Conservation (phyloP, 73 alveolate genomes). For the Breviolum minutum region DNA sequence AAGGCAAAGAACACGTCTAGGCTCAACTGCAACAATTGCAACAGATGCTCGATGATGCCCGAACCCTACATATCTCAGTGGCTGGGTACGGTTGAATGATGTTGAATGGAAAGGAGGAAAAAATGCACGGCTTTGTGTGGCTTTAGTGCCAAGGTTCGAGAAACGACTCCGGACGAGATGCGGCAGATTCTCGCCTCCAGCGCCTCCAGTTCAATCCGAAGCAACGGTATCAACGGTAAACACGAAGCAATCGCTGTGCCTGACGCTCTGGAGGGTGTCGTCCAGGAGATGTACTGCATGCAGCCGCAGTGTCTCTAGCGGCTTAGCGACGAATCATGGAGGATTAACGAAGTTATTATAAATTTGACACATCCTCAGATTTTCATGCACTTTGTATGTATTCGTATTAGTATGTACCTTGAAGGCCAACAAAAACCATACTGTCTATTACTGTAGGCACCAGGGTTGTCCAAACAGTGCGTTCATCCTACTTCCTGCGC, state of each 20-base stretch:
- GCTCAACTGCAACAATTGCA: conserved; percentile 18
- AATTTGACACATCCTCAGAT: too few species aligned
- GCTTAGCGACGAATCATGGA: neutral
- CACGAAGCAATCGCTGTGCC: neutral
- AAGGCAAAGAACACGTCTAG: neutral
- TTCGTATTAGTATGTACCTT: too few species aligned
- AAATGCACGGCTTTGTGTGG: neutral
- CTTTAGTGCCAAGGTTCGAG: neutral
- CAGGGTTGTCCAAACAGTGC: too few species aligned
- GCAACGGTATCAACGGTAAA: too few species aligned
- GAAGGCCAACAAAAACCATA: too few species aligned
- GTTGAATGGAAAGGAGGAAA: too few species aligned
- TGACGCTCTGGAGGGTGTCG: neutral
- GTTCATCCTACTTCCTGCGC: too few species aligned
- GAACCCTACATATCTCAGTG: neutral
- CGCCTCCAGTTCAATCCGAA: neutral
- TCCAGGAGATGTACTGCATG: neutral
- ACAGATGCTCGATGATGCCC: conserved; percentile 21
- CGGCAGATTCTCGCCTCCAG: neutral
- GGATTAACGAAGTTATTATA: too few species aligned
- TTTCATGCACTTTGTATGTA: too few species aligned
- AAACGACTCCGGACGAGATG: conserved; percentile 29
- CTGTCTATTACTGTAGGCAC: too few species aligned
- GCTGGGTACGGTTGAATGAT: too few species aligned
- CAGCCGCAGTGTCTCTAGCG: neutral